Base-by-base conservation (phyloP, 2,329 filamentous ascomycete genomes). In the Exophiala xenobiotica region DNA sequence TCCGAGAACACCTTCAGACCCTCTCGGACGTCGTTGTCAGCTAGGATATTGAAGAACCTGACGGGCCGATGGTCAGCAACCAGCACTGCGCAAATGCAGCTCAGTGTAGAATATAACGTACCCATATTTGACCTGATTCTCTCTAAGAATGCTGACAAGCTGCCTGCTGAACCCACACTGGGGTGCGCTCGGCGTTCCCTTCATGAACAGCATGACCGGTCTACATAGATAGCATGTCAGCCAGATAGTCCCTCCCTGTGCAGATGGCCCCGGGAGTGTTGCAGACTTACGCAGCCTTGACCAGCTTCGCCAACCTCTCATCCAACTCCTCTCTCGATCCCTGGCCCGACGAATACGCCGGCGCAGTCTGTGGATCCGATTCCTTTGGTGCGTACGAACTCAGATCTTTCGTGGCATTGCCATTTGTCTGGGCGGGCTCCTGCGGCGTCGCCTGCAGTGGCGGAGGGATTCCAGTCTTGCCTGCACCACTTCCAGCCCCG, bases 151-250 rank as follows among this genome's bases (percentile, higher is more conserved):
- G 20, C 77, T 84, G 37, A 99, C 93, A 38, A 96, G 75, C 74
- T 96, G 90, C 61, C 92, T 78, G 61, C 89, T 95, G 73, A 99
- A 99, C 2, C 93, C 90, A 65, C 91, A 96, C 70, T 95, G 88
- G 1, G 90, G 90, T 24, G 83, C 80, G 59, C 85, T 88, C 0
- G 90, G 90, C 2, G 89, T 95, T n/a, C 90, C 91, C 75, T 96
- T 96, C 90, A 96, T 96, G 72, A 99, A 99, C 22, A 99, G 78
- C 93, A 99, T 99, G 24, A 99, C 91, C n/a, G 53, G 56, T 38
- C 56, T 56, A 19, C 11, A 41, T 35, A 9, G 11, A 24, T 4
- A n/a, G 16, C 4, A 26, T 46, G 45, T 51, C 49, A 49, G 45
- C 27, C 4, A 46, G 3, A 12, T 6, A 37, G 4, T 19, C 14